Percentiles rank a stretch among this genome's conserved stretches.
These are phyloP conservation scores for Mycena olivaceomarginata DNA, from an alignment of 768 basidiomycete species.

Conservation along the genomic window DNA sequence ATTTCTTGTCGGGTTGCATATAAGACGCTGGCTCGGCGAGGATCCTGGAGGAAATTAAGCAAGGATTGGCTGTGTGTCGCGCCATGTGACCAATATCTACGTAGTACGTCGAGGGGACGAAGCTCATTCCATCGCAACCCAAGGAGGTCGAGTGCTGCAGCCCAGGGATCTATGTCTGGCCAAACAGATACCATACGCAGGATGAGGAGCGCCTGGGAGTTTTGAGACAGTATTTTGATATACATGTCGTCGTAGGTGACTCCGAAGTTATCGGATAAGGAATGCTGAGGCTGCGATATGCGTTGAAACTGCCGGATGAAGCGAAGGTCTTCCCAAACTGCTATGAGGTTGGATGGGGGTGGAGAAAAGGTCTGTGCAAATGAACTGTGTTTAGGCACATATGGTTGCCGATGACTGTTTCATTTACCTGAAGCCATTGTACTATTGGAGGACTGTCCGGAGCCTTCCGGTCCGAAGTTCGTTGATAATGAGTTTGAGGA, in stretches of 20 bases:
- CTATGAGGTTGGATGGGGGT: slow-evolving; percentile 1
- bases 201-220: neutral
- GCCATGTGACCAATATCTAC: neutral
- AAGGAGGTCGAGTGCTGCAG: neutral
- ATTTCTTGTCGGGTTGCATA: neutral
- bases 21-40: neutral
- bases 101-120: neutral
- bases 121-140: slow-evolving; percentile 4
- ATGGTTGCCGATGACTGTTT: neutral
- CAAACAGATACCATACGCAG: neutral
- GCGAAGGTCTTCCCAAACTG: slow-evolving; percentile 9
- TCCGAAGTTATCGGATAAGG: neutral
- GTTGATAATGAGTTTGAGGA: slow-evolving; percentile 17
- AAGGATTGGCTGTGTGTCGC: neutral
- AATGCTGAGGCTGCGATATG: too few relatives aligned
- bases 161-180: neutral
- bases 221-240: neutral
- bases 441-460: neutral
- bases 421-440: slow-evolving; percentile 15
- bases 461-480: neutral
- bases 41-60: neutral
- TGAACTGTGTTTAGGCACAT: too few relatives aligned
- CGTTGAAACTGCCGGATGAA: neutral
- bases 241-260: neutral
- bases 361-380: neutral